Evolutionary conservation across 177 flowering plant genomes (phyloP), one percentile per base, ranked within the genome.

Genomic region (Vitis hybrid): DNA sequence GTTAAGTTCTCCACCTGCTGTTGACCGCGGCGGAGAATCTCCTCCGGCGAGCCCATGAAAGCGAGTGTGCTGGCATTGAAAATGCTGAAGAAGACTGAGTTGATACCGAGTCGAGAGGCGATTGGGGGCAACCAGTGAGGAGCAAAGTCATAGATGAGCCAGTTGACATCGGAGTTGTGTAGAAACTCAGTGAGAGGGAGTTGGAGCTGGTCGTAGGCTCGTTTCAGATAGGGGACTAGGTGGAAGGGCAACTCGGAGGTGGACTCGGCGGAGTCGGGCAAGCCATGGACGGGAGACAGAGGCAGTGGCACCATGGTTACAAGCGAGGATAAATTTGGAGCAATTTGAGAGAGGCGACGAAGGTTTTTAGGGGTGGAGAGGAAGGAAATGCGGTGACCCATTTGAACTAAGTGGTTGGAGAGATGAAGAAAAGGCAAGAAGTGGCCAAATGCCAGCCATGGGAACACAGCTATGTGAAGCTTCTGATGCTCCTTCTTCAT

Each of bases 321-420:
- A 0, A 3, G 52, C 35, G 17, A 14, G 1, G 65, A 12, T 53
- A 67, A 57, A 10, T 48, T 10, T 18, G 61, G 46, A 63, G 76
- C 67, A n/a, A 67, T n/a, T 8, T 30, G 2, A 14, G 71, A 71
- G 3, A 73, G 20, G 15, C 76, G 63, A 10, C 48, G 66, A 18
- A 73, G 67, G 46, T 62, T 73, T 73, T 49, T 61, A 3, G 63
- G 50, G 1, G 71, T 67, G 48, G 76, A 67, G 46, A 73, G 17
- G 71, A 73, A 67, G 67, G 76, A 58, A 17, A 62, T 18, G 12
- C 12, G 62, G 41, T 35, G 15, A 27, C 76, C 71, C 58, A 46
- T 67, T 10, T 20, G 46, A 3, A 66, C 66, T 54, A 66, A 55
- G 18, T 27, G 56, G 30, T 73, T 73, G 27, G 76, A 41, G 1